These are phyloP conservation scores for Smallanthus sonchifolius DNA, from an alignment of 129 eudicot genomes.

Conservation along the genomic window DNA sequence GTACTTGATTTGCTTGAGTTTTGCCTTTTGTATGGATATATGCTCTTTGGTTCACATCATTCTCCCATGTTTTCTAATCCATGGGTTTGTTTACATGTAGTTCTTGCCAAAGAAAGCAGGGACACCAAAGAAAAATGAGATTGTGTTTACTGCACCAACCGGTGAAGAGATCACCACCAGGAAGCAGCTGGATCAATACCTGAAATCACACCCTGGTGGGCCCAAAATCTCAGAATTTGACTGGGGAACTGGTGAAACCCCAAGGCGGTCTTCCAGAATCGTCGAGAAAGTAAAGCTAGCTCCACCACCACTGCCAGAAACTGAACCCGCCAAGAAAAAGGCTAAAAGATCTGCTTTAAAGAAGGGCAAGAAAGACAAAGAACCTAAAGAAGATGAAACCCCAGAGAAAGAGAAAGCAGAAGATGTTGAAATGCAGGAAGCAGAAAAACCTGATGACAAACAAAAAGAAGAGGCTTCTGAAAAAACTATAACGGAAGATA, in stretches of 20 bases:
- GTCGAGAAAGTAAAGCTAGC: conserved; percentile 59
- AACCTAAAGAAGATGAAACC: conserved; percentile 26
- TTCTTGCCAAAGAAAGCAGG: conserved; percentile 73
- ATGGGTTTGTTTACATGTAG: conserved; percentile 30
- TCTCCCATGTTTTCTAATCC: conserved; percentile 6
- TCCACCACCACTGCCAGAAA: conserved; percentile 40
- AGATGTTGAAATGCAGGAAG: conserved; percentile 36
- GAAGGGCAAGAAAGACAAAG: conserved; percentile 45
- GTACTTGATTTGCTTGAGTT: background rate
- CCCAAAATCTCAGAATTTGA: conserved; percentile 63
- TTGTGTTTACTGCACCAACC: conserved; percentile 75
- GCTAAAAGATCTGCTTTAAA: conserved; percentile 42
- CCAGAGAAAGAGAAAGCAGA: conserved; percentile 30
- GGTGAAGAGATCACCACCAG: conserved; percentile 71
- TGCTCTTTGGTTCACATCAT: background rate
- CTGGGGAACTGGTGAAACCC: conserved; percentile 83
- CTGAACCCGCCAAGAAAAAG: conserved; percentile 52
- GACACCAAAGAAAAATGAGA: conserved; percentile 63
- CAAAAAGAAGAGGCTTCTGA: conserved; percentile 27
- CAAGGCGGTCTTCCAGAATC: conserved; percentile 75
- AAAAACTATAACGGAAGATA: conserved; percentile 13
- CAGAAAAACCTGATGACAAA: conserved; percentile 17
- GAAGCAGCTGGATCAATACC: conserved; percentile 67
- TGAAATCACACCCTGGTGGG: conserved; percentile 81
- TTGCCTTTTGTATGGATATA: background rate